Conservation (phyloP, 176 grass and related monocot species). For the Juncus inflexus region DNA sequence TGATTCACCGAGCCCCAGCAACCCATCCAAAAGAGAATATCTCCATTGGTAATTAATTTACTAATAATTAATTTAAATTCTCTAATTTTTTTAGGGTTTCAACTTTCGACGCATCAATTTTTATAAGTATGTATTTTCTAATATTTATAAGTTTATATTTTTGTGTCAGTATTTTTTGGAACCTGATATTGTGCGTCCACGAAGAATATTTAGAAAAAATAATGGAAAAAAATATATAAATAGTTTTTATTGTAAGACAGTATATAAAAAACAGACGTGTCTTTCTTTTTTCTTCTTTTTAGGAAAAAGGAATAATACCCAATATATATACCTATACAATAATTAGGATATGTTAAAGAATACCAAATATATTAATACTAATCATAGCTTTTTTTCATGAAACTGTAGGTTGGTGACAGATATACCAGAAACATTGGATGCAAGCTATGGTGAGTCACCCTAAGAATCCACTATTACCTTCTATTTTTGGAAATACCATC, state of each 20-base stretch:
- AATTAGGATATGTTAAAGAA: constrained; percentile 31
- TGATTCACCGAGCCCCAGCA: constrained; percentile 89
- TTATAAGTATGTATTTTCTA: background rate
- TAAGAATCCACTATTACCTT: constrained; percentile 22
- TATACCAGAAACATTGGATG: constrained; percentile 83
- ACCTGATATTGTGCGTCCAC: too few species aligned
- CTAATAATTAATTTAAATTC: background rate
- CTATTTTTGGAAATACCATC: constrained; percentile 14
- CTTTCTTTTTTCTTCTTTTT: too few species aligned
- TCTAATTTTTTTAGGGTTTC: too few species aligned
- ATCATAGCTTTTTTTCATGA: constrained; percentile 25
- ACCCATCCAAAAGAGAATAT: constrained; percentile 84
- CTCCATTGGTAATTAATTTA: constrained; percentile 77
- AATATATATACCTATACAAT: background rate
- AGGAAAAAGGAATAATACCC: too few species aligned
- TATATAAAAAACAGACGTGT: too few species aligned
- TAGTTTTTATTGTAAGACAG: too few species aligned
- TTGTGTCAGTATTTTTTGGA: too few species aligned
- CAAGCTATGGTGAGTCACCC: constrained; percentile 71
- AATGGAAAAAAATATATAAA: too few species aligned
- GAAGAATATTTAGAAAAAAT: too few species aligned
- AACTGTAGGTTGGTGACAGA: constrained; percentile 90
- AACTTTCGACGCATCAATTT: too few species aligned
- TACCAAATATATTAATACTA: constrained; percentile 24
- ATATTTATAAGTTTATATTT: too few species aligned